These are phyloP conservation scores for Lasiosphaeriaceae sp. DNA, from an alignment of 495 filamentous ascomycete species.

Conservation along the genomic window DNA sequence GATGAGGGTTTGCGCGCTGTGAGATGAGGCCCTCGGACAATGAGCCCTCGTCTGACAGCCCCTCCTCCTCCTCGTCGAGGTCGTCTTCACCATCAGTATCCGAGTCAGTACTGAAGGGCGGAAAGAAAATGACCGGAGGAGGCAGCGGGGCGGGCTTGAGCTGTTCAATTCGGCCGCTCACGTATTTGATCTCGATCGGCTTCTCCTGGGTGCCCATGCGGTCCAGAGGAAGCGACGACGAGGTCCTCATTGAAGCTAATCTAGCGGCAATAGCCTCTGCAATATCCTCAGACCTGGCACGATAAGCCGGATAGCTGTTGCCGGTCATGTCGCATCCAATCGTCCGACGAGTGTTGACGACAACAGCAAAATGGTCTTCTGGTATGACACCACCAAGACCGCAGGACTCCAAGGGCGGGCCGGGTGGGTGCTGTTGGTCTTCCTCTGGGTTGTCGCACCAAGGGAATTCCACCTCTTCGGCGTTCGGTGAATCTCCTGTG, in stretches of 20 bases:
- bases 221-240: constrained; percentile 22
- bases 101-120: constrained; percentile 28
- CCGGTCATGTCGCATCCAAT: constrained; percentile 9
- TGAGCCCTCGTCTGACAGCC: neutral
- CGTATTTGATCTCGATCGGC: constrained; percentile 34
- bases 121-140: constrained; percentile 38
- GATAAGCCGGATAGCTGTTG: constrained; percentile 1
- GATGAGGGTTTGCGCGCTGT: constrained; percentile 27
- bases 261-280: constrained; percentile 34
- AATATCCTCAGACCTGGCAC: constrained; percentile 19
- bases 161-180: constrained; percentile 22
- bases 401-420: constrained; percentile 56
- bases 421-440: constrained; percentile 32
- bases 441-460: constrained; percentile 32
- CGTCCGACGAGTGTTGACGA: constrained; percentile 49
- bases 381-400: constrained; percentile 63
- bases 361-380: constrained; percentile 62
- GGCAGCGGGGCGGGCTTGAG: constrained; percentile 42
- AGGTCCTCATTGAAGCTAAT: constrained; percentile 35
- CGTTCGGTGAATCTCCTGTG: constrained; percentile 22
- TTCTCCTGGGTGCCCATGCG: neutral
- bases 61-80: constrained; percentile 26
- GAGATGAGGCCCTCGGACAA: constrained; percentile 22
- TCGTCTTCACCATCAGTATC: constrained; percentile 30
- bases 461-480: constrained; percentile 28